These are phyloP conservation scores for Trypanosoma mega DNA, from an alignment of 208 protist species.

Conservation along the genomic window DNA sequence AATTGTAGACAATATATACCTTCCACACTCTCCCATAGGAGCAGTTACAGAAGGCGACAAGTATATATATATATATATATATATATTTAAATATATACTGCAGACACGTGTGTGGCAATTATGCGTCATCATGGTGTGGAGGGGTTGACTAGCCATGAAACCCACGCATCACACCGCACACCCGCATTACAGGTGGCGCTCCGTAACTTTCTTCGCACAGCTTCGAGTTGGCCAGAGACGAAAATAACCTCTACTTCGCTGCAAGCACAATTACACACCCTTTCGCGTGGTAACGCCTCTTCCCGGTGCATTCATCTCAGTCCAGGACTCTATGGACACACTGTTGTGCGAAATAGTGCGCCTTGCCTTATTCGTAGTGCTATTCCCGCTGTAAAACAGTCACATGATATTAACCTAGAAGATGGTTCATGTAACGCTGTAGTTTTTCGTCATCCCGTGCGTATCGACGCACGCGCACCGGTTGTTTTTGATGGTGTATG, in stretches of 20 bases:
- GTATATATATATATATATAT: constrained; percentile 7
- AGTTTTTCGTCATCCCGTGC: constrained; percentile 36
- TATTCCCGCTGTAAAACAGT: not conserved
- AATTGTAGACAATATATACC: too few relatives aligned
- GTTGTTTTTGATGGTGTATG: constrained; percentile 45
- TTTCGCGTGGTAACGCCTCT: constrained; percentile 3
- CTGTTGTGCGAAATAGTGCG: constrained; percentile 17
- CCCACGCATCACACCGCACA: not conserved
- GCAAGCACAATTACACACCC: not conserved
- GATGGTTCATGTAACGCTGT: not conserved
- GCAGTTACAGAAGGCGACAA: not conserved
- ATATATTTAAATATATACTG: not conserved
- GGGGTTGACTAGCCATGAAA: too few relatives aligned
- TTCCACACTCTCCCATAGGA: too few relatives aligned
- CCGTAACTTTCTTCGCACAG: constrained; percentile 7
- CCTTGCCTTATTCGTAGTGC: constrained; percentile 16
- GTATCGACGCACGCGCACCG: constrained; percentile 41
- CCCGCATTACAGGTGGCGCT: not conserved
- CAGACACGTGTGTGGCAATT: not conserved
- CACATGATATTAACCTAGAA: not conserved
- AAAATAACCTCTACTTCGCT: constrained; percentile 4
- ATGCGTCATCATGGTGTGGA: not conserved
- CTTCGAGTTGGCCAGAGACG: not conserved
- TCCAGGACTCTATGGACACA: constrained; percentile 5
- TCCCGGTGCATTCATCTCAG: constrained; percentile 7